A percentile compares a stretch with the other conserved stretches of the same genome.
phyloP scores from a whole-genome alignment of 2,329 filamentous ascomycete species.

The Paraconiothyrium sp. region DNA sequence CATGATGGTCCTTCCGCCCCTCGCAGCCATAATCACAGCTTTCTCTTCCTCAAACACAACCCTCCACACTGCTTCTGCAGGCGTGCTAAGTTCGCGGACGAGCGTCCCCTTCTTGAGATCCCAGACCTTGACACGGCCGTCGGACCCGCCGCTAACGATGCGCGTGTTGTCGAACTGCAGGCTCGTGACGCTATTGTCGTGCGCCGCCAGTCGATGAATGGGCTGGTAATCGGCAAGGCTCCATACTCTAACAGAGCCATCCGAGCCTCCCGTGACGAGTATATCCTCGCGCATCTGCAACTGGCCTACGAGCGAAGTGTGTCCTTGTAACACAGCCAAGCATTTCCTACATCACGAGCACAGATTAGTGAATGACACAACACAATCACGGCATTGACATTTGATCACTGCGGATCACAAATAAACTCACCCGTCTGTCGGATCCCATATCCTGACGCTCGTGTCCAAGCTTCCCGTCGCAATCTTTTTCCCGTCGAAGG shows the following conservation, averaged over 20 bases:
- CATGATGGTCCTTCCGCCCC: constrained; percentile 90
- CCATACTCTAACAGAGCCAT: constrained; percentile 96
- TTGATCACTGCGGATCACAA: constrained; percentile 24
- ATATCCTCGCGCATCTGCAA: constrained; percentile 95
- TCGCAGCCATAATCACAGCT: constrained; percentile 91
- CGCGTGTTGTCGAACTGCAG: constrained; percentile 96
- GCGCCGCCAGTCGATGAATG: constrained; percentile 92
- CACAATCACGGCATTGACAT: not conserved
- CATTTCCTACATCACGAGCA: constrained; percentile 63
- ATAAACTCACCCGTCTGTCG: constrained; percentile 76
- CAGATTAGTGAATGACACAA: constrained; percentile 13
- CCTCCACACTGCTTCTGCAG: constrained; percentile 95
- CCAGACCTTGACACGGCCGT: constrained; percentile 99
- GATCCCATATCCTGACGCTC: constrained; percentile 97
- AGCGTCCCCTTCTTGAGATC: constrained; percentile 90
- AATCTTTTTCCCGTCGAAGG: constrained; percentile 92
- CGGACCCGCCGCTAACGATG: constrained; percentile 94
- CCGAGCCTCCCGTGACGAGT: constrained; percentile 93
- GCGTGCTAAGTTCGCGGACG: constrained; percentile 88
- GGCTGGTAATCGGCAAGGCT: constrained; percentile 88
- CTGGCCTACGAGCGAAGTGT: constrained; percentile 96
- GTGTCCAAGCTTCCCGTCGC: constrained; percentile 97
- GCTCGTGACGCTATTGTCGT: constrained; percentile 98
- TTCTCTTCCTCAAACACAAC: constrained; percentile 99
- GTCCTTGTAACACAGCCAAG: constrained; percentile 91